Evolutionary conservation across 331 rosid species (phyloP), one percentile per base, ranked within the genome.

Genomic region (Acacia concinna): DNA sequence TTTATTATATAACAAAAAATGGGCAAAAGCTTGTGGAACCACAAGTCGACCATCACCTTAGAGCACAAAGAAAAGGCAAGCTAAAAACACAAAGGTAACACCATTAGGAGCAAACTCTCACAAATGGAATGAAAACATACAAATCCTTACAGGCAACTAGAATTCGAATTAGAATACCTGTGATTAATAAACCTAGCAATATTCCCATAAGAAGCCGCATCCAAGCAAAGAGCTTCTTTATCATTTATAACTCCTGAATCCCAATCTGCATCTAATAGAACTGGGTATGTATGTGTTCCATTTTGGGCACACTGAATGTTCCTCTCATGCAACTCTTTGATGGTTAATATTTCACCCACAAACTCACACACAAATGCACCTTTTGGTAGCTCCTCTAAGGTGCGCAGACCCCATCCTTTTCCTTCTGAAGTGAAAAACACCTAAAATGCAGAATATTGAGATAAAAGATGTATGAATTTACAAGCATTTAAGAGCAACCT

Each of bases 381-480:
- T 96, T 93, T 89, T 43, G 97, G 97, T 44, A 96, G 78, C 82
- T 85, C 94, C 89, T 93, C 96, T 68, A 91, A 88, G 66, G 96
- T 91, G n/a, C 90, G 94, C 65, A 96, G 96, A 83, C 98, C 99
- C 99, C 99, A 96, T 47, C 97, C 96, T 86, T 91, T 96, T 78
- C 91, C 97, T 1, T 96, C 92, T 63, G 91, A 71, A 79, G 98
- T 91, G 65, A 80, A 86, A 87, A 89, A 96, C 49, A 93, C 94
- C 99, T 96, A 86, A 64, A 81, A 64, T 38, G 84, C 44, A 84
- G 71, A 44, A 15, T 56, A 67, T 14, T 77, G 73, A 47, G 46
- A 46, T 57, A 72, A 71, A 73, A 57, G 49, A 54, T 56, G 15
- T 43, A 31, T 20, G 49, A 32, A 75, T 21, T 68, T 10, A 62